phyloP scores from a whole-genome alignment of 345 rosid genomes.

The Gossypium mustelinum region DNA sequence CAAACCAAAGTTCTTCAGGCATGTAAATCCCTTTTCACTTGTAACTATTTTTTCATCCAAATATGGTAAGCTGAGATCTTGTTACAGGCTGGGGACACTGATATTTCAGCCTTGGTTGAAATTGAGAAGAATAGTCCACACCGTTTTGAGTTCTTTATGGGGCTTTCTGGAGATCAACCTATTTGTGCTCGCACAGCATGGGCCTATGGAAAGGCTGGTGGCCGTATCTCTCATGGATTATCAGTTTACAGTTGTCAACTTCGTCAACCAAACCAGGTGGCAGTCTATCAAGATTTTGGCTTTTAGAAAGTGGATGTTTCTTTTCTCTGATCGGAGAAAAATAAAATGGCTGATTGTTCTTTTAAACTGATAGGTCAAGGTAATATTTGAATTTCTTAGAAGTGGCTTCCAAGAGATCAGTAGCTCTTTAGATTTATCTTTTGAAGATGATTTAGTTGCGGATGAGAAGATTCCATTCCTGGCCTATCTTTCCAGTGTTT shows the following conservation, averaged over 20 bases:
- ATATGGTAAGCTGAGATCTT: slow-evolving; percentile 25
- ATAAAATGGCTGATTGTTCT: slow-evolving; percentile 15
- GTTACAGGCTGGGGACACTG: slow-evolving; percentile 93
- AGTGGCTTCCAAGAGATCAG: slow-evolving; percentile 85
- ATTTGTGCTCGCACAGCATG: slow-evolving; percentile 98
- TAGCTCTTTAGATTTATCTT: slow-evolving; percentile 84
- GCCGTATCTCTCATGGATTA: slow-evolving; percentile 90
- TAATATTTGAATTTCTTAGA: slow-evolving; percentile 80
- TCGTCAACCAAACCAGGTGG: slow-evolving; percentile 80
- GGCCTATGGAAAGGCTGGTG: slow-evolving; percentile 95
- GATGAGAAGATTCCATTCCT: slow-evolving; percentile 98
- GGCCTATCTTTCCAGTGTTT: slow-evolving; percentile 73
- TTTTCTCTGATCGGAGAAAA: not conserved
- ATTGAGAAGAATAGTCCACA: slow-evolving; percentile 98
- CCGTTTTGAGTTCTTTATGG: slow-evolving; percentile 97
- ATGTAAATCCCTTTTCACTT: slow-evolving; percentile 20
- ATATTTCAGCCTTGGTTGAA: slow-evolving; percentile 92
- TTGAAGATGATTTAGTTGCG: slow-evolving; percentile 89
- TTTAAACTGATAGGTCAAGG: slow-evolving; percentile 61
- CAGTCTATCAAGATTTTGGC: slow-evolving; percentile 14
- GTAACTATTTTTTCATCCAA: slow-evolving; percentile 20
- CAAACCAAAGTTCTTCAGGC: slow-evolving; percentile 94
- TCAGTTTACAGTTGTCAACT: slow-evolving; percentile 93
- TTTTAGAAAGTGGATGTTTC: not conserved
- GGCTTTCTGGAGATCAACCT: slow-evolving; percentile 87